These are phyloP conservation scores for Exidia glandulosa DNA, from an alignment of 768 basidiomycete species.

Conservation along the genomic window DNA sequence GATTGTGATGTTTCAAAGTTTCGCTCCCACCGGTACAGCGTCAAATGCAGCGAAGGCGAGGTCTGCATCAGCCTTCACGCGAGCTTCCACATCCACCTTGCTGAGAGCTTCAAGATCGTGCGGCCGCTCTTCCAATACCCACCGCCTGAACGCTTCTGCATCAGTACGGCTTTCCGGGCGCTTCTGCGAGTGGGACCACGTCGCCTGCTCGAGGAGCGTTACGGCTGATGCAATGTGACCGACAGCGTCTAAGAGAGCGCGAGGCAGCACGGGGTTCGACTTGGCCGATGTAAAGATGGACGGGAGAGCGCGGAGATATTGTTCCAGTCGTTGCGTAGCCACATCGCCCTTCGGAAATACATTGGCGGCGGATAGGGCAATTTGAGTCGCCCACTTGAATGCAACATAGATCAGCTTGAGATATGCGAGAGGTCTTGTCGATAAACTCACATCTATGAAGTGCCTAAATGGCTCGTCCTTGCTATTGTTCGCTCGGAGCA, in stretches of 20 bases:
- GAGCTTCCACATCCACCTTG: neutral
- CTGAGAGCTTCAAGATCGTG: neutral
- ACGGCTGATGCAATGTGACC: conserved; percentile 42
- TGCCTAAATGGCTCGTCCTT: conserved; percentile 27
- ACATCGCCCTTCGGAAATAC: conserved; percentile 15
- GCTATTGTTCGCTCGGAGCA: conserved; percentile 43
- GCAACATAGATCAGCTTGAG: neutral
- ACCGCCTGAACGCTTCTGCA: conserved; percentile 41
- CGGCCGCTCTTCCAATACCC: conserved; percentile 27
- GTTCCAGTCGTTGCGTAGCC: conserved; percentile 18
- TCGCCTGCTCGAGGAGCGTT: conserved; percentile 57
- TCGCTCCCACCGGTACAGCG: too few relatives aligned
- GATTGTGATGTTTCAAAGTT: too few relatives aligned
- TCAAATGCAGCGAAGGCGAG: too few relatives aligned
- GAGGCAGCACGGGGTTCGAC: conserved; percentile 35
- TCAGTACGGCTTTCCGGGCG: conserved; percentile 27
- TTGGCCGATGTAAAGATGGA: conserved; percentile 30
- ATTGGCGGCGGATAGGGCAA: conserved; percentile 29
- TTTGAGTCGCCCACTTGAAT: conserved; percentile 40
- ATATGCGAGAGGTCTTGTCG: neutral
- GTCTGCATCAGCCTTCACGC: too few relatives aligned
- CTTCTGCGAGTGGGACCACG: conserved; percentile 37
- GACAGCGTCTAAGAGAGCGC: conserved; percentile 47
- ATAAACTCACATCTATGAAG: conserved; percentile 37
- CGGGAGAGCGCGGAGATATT: conserved; percentile 30